phyloP scores from a whole-genome alignment of 106 monocot species.

The Platanthera guangdongensis region DNA sequence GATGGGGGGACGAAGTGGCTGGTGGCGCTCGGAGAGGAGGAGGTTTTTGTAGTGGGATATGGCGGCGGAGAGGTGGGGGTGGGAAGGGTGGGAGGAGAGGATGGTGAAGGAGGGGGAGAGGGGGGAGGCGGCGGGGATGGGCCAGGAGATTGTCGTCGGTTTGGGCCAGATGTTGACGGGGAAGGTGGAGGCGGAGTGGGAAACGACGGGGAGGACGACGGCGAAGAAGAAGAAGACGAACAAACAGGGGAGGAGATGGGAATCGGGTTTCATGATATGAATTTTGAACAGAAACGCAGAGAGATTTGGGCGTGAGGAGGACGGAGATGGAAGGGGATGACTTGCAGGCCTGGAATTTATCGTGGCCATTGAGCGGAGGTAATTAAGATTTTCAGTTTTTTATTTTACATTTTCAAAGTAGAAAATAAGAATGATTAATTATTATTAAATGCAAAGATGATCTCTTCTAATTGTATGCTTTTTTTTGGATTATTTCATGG shows the following conservation, averaged over 20 bases:
- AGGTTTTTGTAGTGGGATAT: slow-evolving; percentile 12
- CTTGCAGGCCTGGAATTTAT: too few species aligned
- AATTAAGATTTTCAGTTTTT: too few species aligned
- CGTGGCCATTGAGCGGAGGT: too few species aligned
- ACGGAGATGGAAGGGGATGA: too few species aligned
- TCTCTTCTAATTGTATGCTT: too few species aligned
- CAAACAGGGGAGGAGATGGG: neutral
- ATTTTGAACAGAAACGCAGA: neutral
- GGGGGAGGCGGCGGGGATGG: slow-evolving; percentile 7
- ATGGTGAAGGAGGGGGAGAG: slow-evolving; percentile 70
- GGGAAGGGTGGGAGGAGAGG: slow-evolving; percentile 35
- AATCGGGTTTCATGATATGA: neutral
- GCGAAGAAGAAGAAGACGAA: neutral
- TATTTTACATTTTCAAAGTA: too few species aligned
- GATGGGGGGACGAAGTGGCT: slow-evolving; percentile 15
- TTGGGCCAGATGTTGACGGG: slow-evolving; percentile 72
- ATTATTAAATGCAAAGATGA: too few species aligned
- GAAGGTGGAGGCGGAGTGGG: neutral
- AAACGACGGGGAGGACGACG: slow-evolving; percentile 4
- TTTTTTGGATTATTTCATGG: too few species aligned
- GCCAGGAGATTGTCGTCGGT: slow-evolving; percentile 49
- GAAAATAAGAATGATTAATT: too few species aligned
- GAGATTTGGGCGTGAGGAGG: too few species aligned
- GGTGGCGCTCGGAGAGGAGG: slow-evolving; percentile 7
- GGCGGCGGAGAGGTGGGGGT: slow-evolving; percentile 28